Conservation (phyloP, 768 basidiomycete genomes). For the Boletellus ananas region DNA sequence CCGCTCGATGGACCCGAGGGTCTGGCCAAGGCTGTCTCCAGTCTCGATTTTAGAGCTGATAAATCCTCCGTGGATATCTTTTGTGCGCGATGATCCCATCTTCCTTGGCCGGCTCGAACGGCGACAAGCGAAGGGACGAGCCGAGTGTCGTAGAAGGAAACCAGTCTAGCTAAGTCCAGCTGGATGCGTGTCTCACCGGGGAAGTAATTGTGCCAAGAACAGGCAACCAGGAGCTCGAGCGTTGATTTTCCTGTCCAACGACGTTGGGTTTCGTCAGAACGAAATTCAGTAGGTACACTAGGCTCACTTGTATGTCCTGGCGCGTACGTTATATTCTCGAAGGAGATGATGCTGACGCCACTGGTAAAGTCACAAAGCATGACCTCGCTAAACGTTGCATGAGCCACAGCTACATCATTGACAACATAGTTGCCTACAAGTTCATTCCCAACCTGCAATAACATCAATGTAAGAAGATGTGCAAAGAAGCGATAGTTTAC, state of each 20-base stretch:
- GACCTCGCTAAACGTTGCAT: no score
- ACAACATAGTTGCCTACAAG: constrained; percentile 33
- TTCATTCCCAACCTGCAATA: constrained; percentile 38
- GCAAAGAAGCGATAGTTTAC: constrained; percentile 11
- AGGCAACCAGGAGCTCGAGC: constrained; percentile 3
- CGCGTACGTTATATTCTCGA: no score
- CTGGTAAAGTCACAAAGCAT: no score
- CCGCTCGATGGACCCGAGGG: constrained; percentile 22
- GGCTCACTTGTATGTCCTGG: no score
- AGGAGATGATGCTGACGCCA: no score
- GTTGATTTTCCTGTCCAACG: no score
- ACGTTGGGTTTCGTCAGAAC: no score
- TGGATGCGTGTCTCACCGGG: constrained; percentile 36
- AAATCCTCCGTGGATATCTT: constrained; percentile 26
- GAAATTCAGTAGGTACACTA: no score
- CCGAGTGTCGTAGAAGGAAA: constrained; percentile 36
- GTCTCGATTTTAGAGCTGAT: neutral
- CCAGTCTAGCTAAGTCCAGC: constrained; percentile 30
- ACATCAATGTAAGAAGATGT: neutral
- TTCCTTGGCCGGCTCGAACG: constrained; percentile 21
- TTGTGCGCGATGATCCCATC: constrained; percentile 30
- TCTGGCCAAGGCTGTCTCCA: constrained; percentile 6
- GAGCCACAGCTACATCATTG: no score
- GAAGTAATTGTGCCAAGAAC: constrained; percentile 32
- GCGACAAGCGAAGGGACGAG: constrained; percentile 30